Conservation (phyloP, 2,329 filamentous ascomycete species). For the Karstenula rhodostoma region DNA sequence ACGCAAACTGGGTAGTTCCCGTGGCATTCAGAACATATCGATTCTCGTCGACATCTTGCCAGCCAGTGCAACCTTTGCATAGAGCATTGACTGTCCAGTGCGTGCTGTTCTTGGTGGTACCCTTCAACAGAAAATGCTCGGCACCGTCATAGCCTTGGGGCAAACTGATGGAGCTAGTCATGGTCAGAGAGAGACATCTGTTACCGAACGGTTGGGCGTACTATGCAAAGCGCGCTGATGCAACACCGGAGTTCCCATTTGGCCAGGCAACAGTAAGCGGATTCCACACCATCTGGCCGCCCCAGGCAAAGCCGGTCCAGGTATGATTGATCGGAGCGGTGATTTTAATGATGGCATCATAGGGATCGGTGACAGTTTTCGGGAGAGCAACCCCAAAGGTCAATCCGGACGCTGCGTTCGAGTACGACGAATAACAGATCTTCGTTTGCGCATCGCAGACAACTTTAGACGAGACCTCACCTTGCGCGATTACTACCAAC, state of each 20-base stretch:
- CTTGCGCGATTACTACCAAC: conserved; percentile 37
- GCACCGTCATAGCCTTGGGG: conserved; percentile 39
- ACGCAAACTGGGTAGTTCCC: conserved; percentile 41
- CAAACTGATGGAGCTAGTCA: conserved; percentile 33
- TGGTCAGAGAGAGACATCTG: conserved; percentile 25
- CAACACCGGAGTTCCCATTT: conserved; percentile 36
- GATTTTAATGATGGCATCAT: conserved; percentile 42
- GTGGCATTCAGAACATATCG: conserved; percentile 35
- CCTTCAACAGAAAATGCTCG: conserved; percentile 39
- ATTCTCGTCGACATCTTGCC: conserved; percentile 39
- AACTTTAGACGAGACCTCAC: conserved; percentile 39
- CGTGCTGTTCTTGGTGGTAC: conserved; percentile 41
- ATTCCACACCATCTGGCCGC: conserved; percentile 45
- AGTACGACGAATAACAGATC: conserved; percentile 43
- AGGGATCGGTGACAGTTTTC: conserved; percentile 38
- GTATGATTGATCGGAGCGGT: conserved; percentile 34
- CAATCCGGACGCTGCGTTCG: conserved; percentile 38
- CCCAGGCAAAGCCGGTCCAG: conserved; percentile 45
- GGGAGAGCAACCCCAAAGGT: conserved; percentile 43
- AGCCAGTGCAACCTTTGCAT: conserved; percentile 43
- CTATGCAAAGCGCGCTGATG: conserved; percentile 44
- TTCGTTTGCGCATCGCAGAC: conserved; percentile 40
- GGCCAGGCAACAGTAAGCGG: conserved; percentile 43
- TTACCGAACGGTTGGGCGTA: conserved; percentile 20
- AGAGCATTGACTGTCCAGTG: conserved; percentile 43